Evolutionary conservation across 305 asterid species (phyloP), one percentile per base, ranked within the genome.

Genomic region (Fraxinus floribunda): DNA sequence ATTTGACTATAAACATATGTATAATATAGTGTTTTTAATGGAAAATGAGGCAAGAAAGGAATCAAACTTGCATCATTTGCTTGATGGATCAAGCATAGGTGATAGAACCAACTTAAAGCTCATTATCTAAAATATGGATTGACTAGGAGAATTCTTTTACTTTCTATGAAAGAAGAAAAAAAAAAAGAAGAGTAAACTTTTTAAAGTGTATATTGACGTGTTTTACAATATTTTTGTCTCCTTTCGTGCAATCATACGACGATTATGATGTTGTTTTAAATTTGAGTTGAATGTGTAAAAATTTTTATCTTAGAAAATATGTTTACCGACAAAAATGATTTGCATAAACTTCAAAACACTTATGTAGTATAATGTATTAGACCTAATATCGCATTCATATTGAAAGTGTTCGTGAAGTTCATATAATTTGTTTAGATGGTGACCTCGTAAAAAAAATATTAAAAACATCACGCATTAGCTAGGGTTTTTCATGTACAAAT

Each of bases 11-110:
- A 9, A 41, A 41, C 4, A 41, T 41, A 41, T 2, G 10, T 41
- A 10, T 41, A 6, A 41, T 41, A 41, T 41, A 41, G 52, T 10
- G 52, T 10, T 41, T 9, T 41, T 10, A 41, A 41, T 41, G 52
- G 52, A 41, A 9, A 41, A 41, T 10, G 16, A 5, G 52, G 52
- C 16, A 41, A 41, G 52, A 41, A 41, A 6, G 81, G 52, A 26
- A 30, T 55, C 60, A 62, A 64, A 62, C 15, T 36, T 38, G 15
- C 76, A 62, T 64, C 76, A 24, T 60, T 79, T 64, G 76, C 76
- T 30, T 36, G 76, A 60, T 78, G 75, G 57, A 78, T 52, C 60
- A 66, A 72, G 81, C 76, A 20, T 62, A 11, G 22, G 20, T 24
- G 29, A 22, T 18, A 8, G 32, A 62, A 62, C 60, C 75, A 36